Percentiles rank a stretch among this genome's conserved stretches.
These are phyloP conservation scores for Pythium utonaiense DNA, from an alignment of 352 stramenopile species.

Conservation along the genomic window DNA sequence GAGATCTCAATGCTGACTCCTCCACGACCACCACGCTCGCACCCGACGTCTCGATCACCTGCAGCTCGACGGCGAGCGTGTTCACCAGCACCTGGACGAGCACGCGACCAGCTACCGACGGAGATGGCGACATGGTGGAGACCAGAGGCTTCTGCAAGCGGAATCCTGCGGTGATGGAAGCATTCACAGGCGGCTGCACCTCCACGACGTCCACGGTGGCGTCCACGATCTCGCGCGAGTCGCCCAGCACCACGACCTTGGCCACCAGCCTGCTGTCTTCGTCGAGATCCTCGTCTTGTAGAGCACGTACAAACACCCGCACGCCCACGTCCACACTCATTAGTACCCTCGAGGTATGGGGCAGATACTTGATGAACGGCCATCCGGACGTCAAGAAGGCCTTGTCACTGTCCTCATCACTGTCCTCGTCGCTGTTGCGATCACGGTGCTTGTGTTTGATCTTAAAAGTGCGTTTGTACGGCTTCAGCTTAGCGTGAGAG, in stretches of 20 bases:
- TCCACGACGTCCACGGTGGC: conserved; percentile 1
- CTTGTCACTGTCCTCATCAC: conserved; percentile 9
- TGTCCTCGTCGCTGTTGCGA: neutral
- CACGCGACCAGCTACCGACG: neutral
- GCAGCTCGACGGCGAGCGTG: conserved; percentile 1
- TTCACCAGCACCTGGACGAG: conserved; percentile 14
- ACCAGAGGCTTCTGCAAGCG: neutral
- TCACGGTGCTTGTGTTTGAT: neutral
- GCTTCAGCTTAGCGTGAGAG: neutral
- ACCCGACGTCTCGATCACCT: neutral
- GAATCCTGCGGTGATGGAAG: neutral
- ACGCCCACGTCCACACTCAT: conserved; percentile 3
- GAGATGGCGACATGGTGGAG: neutral
- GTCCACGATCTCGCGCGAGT: conserved; percentile 11
- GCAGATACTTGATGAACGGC: neutral
- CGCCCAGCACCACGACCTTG: conserved; percentile 14
- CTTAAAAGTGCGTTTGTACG: neutral
- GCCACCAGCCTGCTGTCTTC: conserved; percentile 3
- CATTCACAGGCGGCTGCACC: neutral
- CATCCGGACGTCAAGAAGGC: neutral
- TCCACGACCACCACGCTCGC: conserved; percentile 13
- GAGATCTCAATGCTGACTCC: neutral
- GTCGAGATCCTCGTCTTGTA: neutral
- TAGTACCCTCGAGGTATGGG: neutral
- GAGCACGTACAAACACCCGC: conserved; percentile 14